A percentile compares a stretch with the other conserved stretches of the same genome.
Evolutionary conservation across 2,329 filamentous ascomycete species (phyloP).

Genomic region (Beauveria rudraprayagi): DNA sequence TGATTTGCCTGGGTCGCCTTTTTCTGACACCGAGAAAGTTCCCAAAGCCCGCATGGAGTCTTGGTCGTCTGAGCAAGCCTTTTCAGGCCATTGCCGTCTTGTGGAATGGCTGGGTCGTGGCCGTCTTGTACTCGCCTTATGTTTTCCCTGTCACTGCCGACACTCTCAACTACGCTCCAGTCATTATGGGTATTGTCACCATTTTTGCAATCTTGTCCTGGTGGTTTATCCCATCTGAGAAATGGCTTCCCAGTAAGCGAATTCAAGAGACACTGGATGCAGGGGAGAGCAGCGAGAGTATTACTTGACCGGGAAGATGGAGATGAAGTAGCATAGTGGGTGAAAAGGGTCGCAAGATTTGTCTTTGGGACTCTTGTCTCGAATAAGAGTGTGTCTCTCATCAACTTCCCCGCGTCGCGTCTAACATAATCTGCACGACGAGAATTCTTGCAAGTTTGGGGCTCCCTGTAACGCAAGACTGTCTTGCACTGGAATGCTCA

Average conservation of each 20-base stretch:
- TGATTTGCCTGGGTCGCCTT: constrained; percentile 41
- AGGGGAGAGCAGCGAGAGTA: not conserved
- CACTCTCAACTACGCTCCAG: constrained; percentile 40
- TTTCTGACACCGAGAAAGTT: constrained; percentile 39
- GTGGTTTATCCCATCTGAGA: constrained; percentile 37
- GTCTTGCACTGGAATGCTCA: too few species aligned
- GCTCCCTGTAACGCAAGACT: too few species aligned
- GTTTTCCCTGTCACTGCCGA: constrained; percentile 33
- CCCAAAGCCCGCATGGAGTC: constrained; percentile 38
- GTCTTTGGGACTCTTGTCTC: too few species aligned
- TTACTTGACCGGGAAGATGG: too few species aligned
- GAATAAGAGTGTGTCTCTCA: too few species aligned
- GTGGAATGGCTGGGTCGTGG: constrained; percentile 43
- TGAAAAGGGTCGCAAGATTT: too few species aligned
- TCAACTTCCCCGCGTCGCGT: too few species aligned
- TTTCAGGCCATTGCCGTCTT: constrained; percentile 39
- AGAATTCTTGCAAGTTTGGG: too few species aligned
- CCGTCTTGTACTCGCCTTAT: constrained; percentile 38
- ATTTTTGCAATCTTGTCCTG: constrained; percentile 40
- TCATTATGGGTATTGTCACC: constrained; percentile 42
- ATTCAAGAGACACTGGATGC: constrained; percentile 30
- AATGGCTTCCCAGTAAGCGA: constrained; percentile 36
- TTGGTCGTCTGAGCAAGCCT: constrained; percentile 35
- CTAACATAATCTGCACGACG: too few species aligned
- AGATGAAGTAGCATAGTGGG: too few species aligned